Evolutionary conservation across 331 rosid genomes (phyloP), one percentile per base, ranked within the genome.

Genomic region (Pyracantha coccinea): DNA sequence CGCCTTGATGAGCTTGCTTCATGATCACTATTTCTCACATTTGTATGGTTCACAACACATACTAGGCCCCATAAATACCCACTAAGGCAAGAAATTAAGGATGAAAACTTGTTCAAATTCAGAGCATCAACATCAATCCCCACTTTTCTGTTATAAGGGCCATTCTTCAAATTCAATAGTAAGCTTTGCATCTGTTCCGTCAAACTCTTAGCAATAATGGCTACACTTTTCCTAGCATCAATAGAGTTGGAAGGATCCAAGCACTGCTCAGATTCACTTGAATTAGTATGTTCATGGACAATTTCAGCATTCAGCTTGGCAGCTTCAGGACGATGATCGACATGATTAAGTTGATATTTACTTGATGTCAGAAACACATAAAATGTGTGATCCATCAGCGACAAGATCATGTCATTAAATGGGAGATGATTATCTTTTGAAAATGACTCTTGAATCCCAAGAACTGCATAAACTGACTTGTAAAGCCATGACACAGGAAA

Each of bases 351-450:
- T 72, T 87, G 89, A 83, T 82, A 83, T 73, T 87, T 91, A 80
- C 83, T 91, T 27, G 90, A 75, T 71, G 89, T 72, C 82, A 86
- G 80, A 80, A 91, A 79, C 69, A 82, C 81, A 76, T 85, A 74
- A 33, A 89, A 82, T 6, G 97, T 91, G 86, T 91, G 95, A 77
- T 94, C 93, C 91, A 94, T 86, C 80, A 90, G 80, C 29, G 92
- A 81, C 74, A 88, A 88, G 58, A 83, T 66, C 81, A 81, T 69
- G 80, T 86, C 84, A 76, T 84, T 79, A 79, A 84, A 73, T 69
- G 77, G 75, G 69, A 20, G 17, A 59, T 14, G 53, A 69, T 69
- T 77, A 77, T 85, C 83, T 65, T 77, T 83, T 38, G 87, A 54
- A 73, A 80, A 80, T 62, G 79, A 75, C 74, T 73, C 89, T 81